Conservation (phyloP, 768 basidiomycete genomes). For the Kwoniella shandongensis region DNA sequence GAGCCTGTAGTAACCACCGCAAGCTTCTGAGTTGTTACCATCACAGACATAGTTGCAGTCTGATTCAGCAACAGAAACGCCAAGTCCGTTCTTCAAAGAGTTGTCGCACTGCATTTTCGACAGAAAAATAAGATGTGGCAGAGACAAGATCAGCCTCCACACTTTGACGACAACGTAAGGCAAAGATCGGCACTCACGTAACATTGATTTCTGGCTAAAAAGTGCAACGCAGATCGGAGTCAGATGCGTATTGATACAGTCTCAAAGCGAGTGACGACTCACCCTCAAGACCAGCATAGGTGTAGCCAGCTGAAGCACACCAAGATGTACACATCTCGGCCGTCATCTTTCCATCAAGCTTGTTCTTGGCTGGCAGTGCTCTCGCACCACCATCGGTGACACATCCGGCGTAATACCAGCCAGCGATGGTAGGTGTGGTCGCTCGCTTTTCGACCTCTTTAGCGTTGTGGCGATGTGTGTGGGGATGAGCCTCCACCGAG, state of each 20-base stretch:
- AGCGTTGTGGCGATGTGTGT: neutral
- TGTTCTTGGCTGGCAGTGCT: slow-evolving; percentile 4
- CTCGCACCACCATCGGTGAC: slow-evolving; percentile 17
- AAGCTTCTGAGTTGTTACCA: slow-evolving; percentile 20
- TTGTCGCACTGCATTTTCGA: slow-evolving; percentile 23
- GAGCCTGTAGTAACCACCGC: slow-evolving; percentile 22
- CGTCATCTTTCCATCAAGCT: slow-evolving; percentile 18
- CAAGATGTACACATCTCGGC: slow-evolving; percentile 25
- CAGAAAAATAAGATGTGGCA: neutral
- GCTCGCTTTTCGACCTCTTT: slow-evolving; percentile 15
- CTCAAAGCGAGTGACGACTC: slow-evolving; percentile 8
- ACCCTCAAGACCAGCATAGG: slow-evolving; percentile 34
- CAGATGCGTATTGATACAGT: slow-evolving; percentile 1
- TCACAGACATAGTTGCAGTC: slow-evolving; percentile 17
- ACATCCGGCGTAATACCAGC: slow-evolving; percentile 24
- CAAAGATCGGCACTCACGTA: slow-evolving; percentile 23
- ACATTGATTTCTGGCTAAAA: slow-evolving; percentile 26
- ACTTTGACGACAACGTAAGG: neutral
- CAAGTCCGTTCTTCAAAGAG: slow-evolving; percentile 11
- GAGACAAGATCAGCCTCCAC: too few relatives aligned
- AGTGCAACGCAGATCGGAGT: slow-evolving; percentile 2
- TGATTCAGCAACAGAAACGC: slow-evolving; percentile 1
- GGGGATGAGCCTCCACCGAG: slow-evolving; percentile 6
- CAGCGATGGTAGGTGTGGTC: slow-evolving; percentile 5
- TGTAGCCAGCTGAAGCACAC: slow-evolving; percentile 30